Evolutionary conservation across 805 yeast species (phyloP), one percentile per base, ranked within the genome.

Genomic region (Metschnikowia lochheadii): DNA sequence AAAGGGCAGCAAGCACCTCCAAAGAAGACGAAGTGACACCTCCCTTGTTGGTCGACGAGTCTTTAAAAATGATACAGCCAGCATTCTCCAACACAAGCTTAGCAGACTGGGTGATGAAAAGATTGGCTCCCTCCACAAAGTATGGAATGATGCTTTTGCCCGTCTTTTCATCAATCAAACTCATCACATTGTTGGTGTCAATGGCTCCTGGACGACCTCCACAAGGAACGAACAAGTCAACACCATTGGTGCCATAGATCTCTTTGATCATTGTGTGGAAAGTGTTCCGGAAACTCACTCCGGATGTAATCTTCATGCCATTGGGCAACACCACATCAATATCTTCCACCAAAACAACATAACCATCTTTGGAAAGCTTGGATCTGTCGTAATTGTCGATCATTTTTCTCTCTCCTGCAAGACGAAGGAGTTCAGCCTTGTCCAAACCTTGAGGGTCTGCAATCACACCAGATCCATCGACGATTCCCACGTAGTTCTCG

Each of bases 181-280:
- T 72, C 55, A 76, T 73, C 52, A 91, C 94, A 62, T 87, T 94
- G 68, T 83, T 85, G 56, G 91, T 82, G 68, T 91, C 95, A 67
- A 92, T 84, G 18, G 98, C 95, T 60, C 88, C 92, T 53, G 99
- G 99, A 72, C 99, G 86, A 60, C 99, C 99, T 69, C 99, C 99
- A 72, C 99, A 92, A 51, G 99, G 99, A 40, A 91, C 97, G 71
- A 94, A 91, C 64, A 92, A 74, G 61, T 89, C 90, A 54, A 90
- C 77, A 32, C 79, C 78, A 41, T 81, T 79, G n/a, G 44, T 40
- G 38, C 80, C 82, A 62, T 81, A 82, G 54, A 79, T 79, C 53
- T 86, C 83, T 54, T 82, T 79, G 52, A 86, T 66, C 58, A 83
- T 81, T 57, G 89, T 76, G 67, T 92, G 99, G 84, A 87, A 92